phyloP scores from a whole-genome alignment of 1,284 basidiomycete genomes.

The Naganishia sp. region DNA sequence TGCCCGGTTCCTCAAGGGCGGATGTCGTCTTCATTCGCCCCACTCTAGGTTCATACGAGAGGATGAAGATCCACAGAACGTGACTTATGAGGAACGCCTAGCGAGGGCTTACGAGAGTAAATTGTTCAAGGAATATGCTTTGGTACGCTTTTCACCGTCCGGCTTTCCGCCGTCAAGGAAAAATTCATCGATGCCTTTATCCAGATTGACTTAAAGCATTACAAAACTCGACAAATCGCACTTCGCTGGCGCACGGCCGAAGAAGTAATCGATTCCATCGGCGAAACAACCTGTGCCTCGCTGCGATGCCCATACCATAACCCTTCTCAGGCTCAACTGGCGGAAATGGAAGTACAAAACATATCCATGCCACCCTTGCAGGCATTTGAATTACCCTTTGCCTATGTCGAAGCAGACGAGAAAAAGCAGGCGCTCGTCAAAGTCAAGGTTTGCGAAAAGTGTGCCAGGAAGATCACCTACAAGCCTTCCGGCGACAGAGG shows the following conservation, averaged over 20 bases:
- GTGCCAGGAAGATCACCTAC: conserved; percentile 80
- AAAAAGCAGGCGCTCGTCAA: conserved; percentile 81
- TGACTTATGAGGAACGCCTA: conserved; percentile 73
- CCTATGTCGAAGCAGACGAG: conserved; percentile 75
- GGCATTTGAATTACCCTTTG: conserved; percentile 82
- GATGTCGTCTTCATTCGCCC: not conserved
- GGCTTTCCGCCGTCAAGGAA: not conserved
- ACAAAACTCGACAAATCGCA: conserved; percentile 87
- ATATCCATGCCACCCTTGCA: conserved; percentile 55
- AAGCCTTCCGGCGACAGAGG: conserved; percentile 66
- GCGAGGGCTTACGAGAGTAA: conserved; percentile 82
- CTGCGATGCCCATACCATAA: conserved; percentile 74
- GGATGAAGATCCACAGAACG: conserved; percentile 55
- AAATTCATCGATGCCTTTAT: not conserved
- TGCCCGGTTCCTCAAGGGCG: not conserved
- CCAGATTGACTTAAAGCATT: conserved; percentile 85
- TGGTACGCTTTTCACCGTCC: conserved; percentile 50
- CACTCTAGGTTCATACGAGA: conserved; percentile 73
- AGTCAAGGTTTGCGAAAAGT: conserved; percentile 75
- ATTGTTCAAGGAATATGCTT: conserved; percentile 84
- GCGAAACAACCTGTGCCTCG: conserved; percentile 82
- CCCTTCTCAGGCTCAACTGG: conserved; percentile 36
- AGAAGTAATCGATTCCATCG: conserved; percentile 79
- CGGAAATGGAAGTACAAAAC: conserved; percentile 19
- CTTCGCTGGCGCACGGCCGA: conserved; percentile 86